Evolutionary conservation across 2,329 filamentous ascomycete genomes (phyloP).

Genomic region (Hypoxylon rubiginosum): DNA sequence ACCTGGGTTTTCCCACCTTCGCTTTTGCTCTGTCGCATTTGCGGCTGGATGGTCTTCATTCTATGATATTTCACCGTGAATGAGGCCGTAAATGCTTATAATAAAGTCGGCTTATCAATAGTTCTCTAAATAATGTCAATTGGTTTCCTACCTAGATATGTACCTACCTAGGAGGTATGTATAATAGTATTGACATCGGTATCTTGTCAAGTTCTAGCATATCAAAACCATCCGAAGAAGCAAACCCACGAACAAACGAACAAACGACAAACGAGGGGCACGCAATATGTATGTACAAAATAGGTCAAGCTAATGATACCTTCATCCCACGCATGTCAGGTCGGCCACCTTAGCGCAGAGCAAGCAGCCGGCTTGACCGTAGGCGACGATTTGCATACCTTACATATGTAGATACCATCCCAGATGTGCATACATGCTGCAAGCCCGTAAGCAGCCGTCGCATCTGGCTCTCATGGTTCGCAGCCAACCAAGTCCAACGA

Average conservation of each 20-base stretch:
- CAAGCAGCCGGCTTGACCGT: slow-evolving; percentile 39
- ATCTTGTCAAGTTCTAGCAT: neutral
- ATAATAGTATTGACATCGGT: neutral
- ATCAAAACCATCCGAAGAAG: neutral
- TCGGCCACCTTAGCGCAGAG: slow-evolving; percentile 34
- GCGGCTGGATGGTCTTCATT: slow-evolving; percentile 30
- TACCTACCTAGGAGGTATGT: neutral
- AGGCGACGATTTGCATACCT: slow-evolving; percentile 36
- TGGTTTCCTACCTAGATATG: too few species aligned
- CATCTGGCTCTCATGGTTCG: slow-evolving; percentile 34
- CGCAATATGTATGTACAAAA: slow-evolving; percentile 14
- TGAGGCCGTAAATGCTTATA: neutral
- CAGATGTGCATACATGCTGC: slow-evolving; percentile 22
- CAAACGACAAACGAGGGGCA: slow-evolving; percentile 17
- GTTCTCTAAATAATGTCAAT: neutral
- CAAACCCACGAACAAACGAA: slow-evolving; percentile 8
- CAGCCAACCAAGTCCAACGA: slow-evolving; percentile 39
- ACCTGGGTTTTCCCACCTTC: slow-evolving; percentile 23
- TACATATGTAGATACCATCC: neutral
- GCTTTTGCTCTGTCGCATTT: slow-evolving; percentile 33
- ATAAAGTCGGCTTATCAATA: neutral
- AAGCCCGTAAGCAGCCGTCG: slow-evolving; percentile 41
- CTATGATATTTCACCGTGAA: neutral
- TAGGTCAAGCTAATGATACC: slow-evolving; percentile 26
- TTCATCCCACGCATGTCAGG: slow-evolving; percentile 21